Percentiles rank a stretch among this genome's conserved stretches.
phyloP scores from a whole-genome alignment of 1,139 yeast genomes.

The Suhomyces ambrosiae region DNA sequence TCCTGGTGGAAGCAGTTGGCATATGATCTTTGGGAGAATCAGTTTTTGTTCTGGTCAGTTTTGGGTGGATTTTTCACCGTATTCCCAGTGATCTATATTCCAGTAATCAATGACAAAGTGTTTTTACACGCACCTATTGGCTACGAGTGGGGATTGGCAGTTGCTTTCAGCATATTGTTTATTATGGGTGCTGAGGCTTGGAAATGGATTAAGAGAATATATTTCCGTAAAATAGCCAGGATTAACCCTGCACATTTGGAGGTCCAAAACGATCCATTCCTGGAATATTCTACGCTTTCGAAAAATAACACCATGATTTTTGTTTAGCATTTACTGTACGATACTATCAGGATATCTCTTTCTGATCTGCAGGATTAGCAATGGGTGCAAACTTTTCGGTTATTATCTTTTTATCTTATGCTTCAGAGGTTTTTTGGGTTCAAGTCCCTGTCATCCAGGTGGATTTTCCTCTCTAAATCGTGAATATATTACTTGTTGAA shows the following conservation, averaged over 20 bases:
- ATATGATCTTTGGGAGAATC: slow-evolving; percentile 71
- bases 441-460: slow-evolving; percentile 14
- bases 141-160: slow-evolving; percentile 82
- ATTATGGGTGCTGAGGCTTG: slow-evolving; percentile 64
- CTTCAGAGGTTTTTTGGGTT: slow-evolving; percentile 17
- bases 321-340: slow-evolving; percentile 3
- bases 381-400: slow-evolving; percentile 1
- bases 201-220: slow-evolving; percentile 67
- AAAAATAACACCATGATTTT: slow-evolving; percentile 44
- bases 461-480: slow-evolving; percentile 16
- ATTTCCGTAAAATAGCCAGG: slow-evolving; percentile 38
- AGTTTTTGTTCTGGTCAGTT: slow-evolving; percentile 83
- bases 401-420: not conserved
- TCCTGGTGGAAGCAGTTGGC: slow-evolving; percentile 60
- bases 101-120: slow-evolving; percentile 78
- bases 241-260: slow-evolving; percentile 33
- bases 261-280: slow-evolving; percentile 64
- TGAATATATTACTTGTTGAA: not conserved
- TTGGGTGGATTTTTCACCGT: slow-evolving; percentile 69
- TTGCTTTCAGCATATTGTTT: slow-evolving; percentile 65
- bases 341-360: no score
- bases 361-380: not conserved
- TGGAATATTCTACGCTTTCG: slow-evolving; percentile 61
- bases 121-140: slow-evolving; percentile 75
- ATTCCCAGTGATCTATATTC: slow-evolving; percentile 85